Percentiles rank a stretch among this genome's conserved stretches.
Conservation (phyloP, 768 basidiomycete species). For the Calvatia gigantea region DNA sequence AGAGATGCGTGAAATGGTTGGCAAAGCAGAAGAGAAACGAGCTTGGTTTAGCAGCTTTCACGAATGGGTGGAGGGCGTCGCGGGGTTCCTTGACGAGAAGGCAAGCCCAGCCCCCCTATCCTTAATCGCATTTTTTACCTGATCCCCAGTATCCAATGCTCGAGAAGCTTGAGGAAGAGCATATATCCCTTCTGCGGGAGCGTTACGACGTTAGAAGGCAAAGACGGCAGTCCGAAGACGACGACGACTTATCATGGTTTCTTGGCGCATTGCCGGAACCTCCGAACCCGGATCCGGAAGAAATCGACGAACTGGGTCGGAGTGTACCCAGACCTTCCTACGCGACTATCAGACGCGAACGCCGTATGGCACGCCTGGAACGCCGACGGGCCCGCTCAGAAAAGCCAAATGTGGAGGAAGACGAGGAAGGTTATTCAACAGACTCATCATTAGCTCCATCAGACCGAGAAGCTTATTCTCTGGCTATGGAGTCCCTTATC, state of each 20-base stretch:
- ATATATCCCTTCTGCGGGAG: constrained; percentile 71
- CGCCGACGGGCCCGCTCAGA: constrained; percentile 48
- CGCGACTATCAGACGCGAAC: constrained; percentile 42
- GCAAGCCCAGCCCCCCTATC: constrained; percentile 30
- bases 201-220: constrained; percentile 62
- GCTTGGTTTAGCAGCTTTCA: constrained; percentile 78
- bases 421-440: constrained; percentile 86
- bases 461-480: constrained; percentile 66
- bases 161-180: constrained; percentile 75
- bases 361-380: constrained; percentile 53
- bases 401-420: constrained; percentile 22
- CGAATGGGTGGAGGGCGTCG: constrained; percentile 81
- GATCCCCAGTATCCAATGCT: constrained; percentile 65
- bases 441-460: constrained; percentile 68
- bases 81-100: constrained; percentile 87
- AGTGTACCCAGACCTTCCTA: constrained; percentile 43
- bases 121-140: constrained; percentile 10
- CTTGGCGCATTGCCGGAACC: constrained; percentile 47
- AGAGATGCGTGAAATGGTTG: constrained; percentile 74
- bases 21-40: constrained; percentile 70
- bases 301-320: constrained; percentile 63
- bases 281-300: constrained; percentile 23
- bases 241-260: constrained; percentile 74
- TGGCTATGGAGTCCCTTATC: constrained; percentile 54
- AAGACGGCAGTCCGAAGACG: constrained; percentile 73